Conservation (phyloP, 1,139 yeast genomes). For the Pneumocystis jirovecii region DNA sequence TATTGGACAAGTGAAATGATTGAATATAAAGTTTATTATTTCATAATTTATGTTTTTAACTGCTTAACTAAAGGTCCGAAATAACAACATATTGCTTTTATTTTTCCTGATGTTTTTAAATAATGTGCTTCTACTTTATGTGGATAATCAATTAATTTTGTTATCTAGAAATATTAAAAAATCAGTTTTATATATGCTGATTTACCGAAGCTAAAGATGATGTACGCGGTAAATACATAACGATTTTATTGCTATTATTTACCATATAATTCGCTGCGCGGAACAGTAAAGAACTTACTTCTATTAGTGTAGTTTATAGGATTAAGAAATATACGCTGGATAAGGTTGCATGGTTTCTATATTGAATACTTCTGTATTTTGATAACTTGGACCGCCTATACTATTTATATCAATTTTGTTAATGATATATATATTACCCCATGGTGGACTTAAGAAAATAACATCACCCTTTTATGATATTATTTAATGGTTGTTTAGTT, state of each 20-base stretch:
- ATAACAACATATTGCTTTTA: conserved; percentile 8
- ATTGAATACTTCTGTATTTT: conserved; percentile 5
- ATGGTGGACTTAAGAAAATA: conserved; percentile 8
- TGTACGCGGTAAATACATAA: conserved; percentile 9
- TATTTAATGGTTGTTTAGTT: neutral
- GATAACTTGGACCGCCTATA: conserved; percentile 10
- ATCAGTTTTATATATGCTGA: neutral
- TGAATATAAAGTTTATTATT: neutral
- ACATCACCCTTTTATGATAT: neutral
- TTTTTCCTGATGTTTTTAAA: conserved; percentile 5
- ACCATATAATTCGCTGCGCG: conserved; percentile 2
- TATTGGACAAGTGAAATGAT: neutral
- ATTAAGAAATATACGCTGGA: conserved; percentile 1
- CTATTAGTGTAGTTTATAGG: neutral
- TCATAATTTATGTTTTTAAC: neutral
- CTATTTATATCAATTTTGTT: neutral
- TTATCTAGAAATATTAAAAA: conserved; percentile 1
- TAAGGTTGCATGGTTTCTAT: conserved; percentile 10
- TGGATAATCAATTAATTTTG: conserved; percentile 3
- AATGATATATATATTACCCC: conserved; percentile 4
- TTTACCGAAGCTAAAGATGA: conserved; percentile 6
- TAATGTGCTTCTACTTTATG: conserved; percentile 8
- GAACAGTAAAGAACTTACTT: neutral
- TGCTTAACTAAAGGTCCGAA: conserved; percentile 5
- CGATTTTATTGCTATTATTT: conserved; percentile 2